Evolutionary conservation across 441 rosid genomes (phyloP).

Genomic region (Rhodomyrtus psidioides): DNA sequence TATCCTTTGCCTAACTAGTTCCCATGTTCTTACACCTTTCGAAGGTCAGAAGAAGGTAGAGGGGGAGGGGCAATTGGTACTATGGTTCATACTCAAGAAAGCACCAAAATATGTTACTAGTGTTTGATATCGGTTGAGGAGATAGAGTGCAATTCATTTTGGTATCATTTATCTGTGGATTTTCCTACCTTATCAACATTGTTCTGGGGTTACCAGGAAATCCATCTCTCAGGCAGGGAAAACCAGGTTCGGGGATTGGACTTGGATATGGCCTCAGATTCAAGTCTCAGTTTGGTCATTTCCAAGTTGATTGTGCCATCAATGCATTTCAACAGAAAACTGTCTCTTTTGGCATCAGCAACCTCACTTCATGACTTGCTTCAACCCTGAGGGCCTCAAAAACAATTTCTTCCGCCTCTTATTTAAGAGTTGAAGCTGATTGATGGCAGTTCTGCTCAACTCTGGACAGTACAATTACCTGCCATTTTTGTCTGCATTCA

Average conservation of each 20-base stretch:
- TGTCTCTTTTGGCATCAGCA: constrained; percentile 77
- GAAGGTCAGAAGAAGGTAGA: not conserved
- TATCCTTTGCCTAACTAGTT: not conserved
- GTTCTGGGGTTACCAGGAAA: constrained; percentile 48
- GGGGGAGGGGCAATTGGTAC: not conserved
- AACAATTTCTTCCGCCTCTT: not conserved
- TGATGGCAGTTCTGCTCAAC: not conserved
- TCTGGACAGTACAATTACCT: not conserved
- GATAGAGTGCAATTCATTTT: not conserved
- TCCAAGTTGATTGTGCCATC: constrained; percentile 75
- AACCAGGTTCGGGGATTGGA: constrained; percentile 88
- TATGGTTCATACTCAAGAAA: not conserved
- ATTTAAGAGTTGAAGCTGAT: not conserved
- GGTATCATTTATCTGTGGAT: not conserved
- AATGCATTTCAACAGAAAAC: constrained; percentile 87
- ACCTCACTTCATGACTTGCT: constrained; percentile 39
- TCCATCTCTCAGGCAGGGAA: constrained; percentile 76
- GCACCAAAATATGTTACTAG: not conserved
- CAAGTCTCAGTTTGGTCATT: constrained; percentile 73
- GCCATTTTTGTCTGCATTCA: not conserved
- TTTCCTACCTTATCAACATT: not conserved
- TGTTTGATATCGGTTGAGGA: not conserved
- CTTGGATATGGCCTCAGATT: constrained; percentile 75
- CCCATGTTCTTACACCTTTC: not conserved
- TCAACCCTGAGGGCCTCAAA: not conserved